Evolutionary conservation across 2,329 filamentous ascomycete species (phyloP).

Genomic region (Aureobasidium sp.): DNA sequence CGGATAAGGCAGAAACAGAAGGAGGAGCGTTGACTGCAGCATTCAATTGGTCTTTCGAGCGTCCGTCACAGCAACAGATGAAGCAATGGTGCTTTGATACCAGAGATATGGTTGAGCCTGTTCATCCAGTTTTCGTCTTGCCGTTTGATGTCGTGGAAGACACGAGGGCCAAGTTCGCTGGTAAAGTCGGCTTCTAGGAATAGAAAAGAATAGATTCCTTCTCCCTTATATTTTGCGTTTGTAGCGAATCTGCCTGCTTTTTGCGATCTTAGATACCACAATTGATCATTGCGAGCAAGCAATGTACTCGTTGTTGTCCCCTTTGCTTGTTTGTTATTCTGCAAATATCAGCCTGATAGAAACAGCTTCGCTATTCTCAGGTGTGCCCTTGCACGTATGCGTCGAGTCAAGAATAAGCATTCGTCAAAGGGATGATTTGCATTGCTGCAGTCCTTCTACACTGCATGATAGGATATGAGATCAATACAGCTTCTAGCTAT

Average conservation of each 20-base stretch:
- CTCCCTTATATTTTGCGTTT: neutral
- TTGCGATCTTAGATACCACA: neutral
- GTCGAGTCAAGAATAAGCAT: neutral
- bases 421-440: neutral
- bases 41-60: slow-evolving; percentile 41
- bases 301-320: neutral
- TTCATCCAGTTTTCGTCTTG: slow-evolving; percentile 82
- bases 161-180: slow-evolving; percentile 55
- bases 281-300: neutral
- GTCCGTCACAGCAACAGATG: slow-evolving; percentile 43
- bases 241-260: neutral
- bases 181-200: neutral
- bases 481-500: neutral
- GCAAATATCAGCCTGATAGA: too few species aligned
- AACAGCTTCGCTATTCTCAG: too few species aligned
- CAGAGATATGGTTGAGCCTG: slow-evolving; percentile 59
- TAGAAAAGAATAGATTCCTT: neutral
- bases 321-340: neutral
- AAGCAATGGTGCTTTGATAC: slow-evolving; percentile 59
- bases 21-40: slow-evolving; percentile 30
- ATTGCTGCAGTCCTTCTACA: neutral
- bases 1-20: neutral
- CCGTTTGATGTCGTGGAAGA: slow-evolving; percentile 61
- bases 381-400: too few species aligned
- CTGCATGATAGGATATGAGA: neutral